Conservation (phyloP, 306 rosid species). For the Quillaja saponaria region DNA sequence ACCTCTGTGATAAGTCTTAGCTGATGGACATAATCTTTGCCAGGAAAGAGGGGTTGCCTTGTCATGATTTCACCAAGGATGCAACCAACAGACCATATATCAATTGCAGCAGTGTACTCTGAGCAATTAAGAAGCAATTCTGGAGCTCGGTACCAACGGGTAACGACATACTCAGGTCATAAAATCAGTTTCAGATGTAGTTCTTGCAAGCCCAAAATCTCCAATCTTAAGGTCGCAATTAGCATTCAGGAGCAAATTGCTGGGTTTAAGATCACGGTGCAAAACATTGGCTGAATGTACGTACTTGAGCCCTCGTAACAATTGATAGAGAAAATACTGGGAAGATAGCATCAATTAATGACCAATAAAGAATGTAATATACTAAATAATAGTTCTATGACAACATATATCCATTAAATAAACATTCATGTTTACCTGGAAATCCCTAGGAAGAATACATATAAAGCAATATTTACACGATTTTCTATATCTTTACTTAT, state of each 20-base stretch:
- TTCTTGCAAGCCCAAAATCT: slow-evolving; percentile 97
- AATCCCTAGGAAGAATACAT: not conserved
- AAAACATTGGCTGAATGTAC: slow-evolving; percentile 91
- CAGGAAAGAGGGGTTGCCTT: slow-evolving; percentile 87
- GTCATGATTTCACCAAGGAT: slow-evolving; percentile 92
- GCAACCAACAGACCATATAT: slow-evolving; percentile 98
- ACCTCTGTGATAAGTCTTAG: slow-evolving; percentile 91
- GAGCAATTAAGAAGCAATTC: slow-evolving; percentile 93
- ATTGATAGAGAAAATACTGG: slow-evolving; percentile 94
- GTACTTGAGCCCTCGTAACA: slow-evolving; percentile 90
- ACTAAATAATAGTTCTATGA: slow-evolving; percentile 12
- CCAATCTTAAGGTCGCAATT: slow-evolving; percentile 98
- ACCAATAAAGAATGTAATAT: slow-evolving; percentile 17
- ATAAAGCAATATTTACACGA: not conserved
- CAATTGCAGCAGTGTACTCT: slow-evolving; percentile 93
- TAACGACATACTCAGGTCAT: slow-evolving; percentile 98
- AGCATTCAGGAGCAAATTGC: slow-evolving; percentile 85
- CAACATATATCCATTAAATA: not conserved
- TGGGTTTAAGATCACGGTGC: slow-evolving; percentile 97
- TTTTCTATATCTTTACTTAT: not conserved
- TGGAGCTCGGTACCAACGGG: slow-evolving; percentile 98
- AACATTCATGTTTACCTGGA: not conserved
- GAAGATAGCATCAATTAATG: slow-evolving; percentile 31
- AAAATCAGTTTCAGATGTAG: slow-evolving; percentile 98
- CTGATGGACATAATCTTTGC: slow-evolving; percentile 95